Percentiles rank a stretch among this genome's conserved stretches.
phyloP scores from a whole-genome alignment of 2,329 filamentous ascomycete genomes.

The Cercospora sojina region DNA sequence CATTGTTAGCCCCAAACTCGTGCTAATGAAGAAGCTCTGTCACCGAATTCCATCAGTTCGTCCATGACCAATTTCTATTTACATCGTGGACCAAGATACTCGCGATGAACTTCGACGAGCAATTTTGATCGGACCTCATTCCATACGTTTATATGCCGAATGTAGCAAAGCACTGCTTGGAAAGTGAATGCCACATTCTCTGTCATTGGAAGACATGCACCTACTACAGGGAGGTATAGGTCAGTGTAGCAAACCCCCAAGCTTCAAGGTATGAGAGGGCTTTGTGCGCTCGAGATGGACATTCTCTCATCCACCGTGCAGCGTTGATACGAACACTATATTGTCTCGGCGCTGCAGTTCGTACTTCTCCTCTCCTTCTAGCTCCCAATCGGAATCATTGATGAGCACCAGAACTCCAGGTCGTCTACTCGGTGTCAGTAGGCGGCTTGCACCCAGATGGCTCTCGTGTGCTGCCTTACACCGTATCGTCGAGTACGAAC shows the following conservation, averaged over 20 bases:
- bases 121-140: background rate
- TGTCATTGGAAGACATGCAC: background rate
- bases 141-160: background rate
- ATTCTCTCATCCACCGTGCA: slow-evolving; percentile 75
- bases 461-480: slow-evolving; percentile 54
- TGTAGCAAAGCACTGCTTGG: background rate
- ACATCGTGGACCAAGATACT: background rate
- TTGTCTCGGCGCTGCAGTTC: slow-evolving; percentile 79
- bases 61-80: background rate
- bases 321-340: slow-evolving; percentile 91
- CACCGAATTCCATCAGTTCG: background rate
- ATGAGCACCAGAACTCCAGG: slow-evolving; percentile 95
- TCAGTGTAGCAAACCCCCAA: background rate
- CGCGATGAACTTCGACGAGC: background rate
- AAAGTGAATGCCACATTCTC: background rate
- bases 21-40: background rate
- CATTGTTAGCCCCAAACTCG: background rate
- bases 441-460: background rate
- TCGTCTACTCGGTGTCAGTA: slow-evolving; percentile 57
- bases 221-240: background rate
- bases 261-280: background rate
- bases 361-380: slow-evolving; percentile 91
- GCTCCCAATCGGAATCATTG: slow-evolving; percentile 97
- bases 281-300: background rate
- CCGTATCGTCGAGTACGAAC: slow-evolving; percentile 81